Evolutionary conservation across 1,284 basidiomycete genomes (phyloP).

Genomic region (Sporisorium reilianum): DNA sequence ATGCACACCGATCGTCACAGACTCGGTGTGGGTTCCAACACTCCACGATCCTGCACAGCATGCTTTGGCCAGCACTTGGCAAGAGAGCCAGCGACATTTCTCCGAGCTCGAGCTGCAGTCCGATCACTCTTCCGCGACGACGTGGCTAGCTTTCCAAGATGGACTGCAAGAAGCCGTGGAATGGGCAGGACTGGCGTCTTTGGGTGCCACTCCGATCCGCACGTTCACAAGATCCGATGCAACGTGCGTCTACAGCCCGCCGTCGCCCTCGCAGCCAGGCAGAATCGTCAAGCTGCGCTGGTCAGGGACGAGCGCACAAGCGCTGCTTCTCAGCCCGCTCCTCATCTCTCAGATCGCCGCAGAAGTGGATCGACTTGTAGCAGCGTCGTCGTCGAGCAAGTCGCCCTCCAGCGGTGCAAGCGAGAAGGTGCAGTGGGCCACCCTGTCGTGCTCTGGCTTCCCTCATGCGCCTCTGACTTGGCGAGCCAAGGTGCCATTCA

Average conservation of each 20-base stretch:
- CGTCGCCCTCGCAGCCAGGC: conserved; percentile 16
- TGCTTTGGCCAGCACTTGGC: conserved; percentile 13
- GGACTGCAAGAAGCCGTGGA: conserved; percentile 35
- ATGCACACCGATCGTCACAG: conserved; percentile 1
- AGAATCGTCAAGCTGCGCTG: conserved; percentile 26
- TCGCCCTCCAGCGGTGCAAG: background rate
- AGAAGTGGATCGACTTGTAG: conserved; percentile 18
- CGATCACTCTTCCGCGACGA: background rate
- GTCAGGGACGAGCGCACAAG: conserved; percentile 3
- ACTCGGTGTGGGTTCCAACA: conserved; percentile 43
- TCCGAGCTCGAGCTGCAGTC: conserved; percentile 17
- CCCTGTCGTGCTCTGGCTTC: conserved; percentile 43
- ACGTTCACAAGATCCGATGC: conserved; percentile 26
- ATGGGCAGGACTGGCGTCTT: conserved; percentile 39
- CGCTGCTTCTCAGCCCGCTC: conserved; percentile 29
- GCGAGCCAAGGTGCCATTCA: conserved; percentile 35
- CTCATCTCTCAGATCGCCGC: conserved; percentile 24
- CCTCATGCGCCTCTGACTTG: conserved; percentile 56
- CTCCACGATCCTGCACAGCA: conserved; percentile 14
- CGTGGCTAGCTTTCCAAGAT: conserved; percentile 29
- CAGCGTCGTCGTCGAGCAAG: background rate
- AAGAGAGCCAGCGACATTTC: conserved; percentile 17
- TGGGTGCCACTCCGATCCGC: conserved; percentile 24
- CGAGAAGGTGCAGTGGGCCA: conserved; percentile 26
- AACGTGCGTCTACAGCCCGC: conserved; percentile 38